phyloP scores from a whole-genome alignment of 164 flowering plant species.

The Nelumbo lutea region DNA sequence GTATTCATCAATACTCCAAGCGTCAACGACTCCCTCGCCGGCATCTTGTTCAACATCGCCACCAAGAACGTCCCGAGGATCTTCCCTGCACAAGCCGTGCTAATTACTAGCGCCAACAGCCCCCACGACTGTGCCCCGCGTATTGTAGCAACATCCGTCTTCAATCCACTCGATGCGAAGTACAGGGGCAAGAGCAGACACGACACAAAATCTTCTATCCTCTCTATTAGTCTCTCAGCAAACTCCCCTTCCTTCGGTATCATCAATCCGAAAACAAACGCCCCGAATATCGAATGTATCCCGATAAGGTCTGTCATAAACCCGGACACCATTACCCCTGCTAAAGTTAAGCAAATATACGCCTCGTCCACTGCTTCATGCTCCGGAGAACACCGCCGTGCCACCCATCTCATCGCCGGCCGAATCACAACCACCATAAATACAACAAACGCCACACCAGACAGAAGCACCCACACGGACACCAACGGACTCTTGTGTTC shows the following conservation, averaged over 20 bases:
- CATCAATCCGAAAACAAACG: conserved; percentile 40
- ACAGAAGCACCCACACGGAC: conserved; percentile 29
- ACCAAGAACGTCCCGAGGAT: conserved; percentile 49
- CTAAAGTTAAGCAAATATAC: conserved; percentile 39
- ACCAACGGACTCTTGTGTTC: conserved; percentile 20
- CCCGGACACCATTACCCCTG: conserved; percentile 37
- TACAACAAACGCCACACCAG: conserved; percentile 46
- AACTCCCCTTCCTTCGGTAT: conserved; percentile 39
- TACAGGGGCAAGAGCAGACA: conserved; percentile 40
- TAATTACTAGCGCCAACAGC: conserved; percentile 31
- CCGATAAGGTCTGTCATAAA: conserved; percentile 43
- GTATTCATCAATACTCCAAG: conserved; percentile 32
- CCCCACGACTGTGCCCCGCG: conserved; percentile 41
- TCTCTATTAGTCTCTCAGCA: conserved; percentile 28
- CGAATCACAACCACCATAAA: conserved; percentile 42
- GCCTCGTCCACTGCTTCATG: conserved; percentile 36
- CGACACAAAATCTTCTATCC: conserved; percentile 42
- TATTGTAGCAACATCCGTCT: conserved; percentile 36
- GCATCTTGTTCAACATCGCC: conserved; percentile 29
- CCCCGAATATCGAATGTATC: conserved; percentile 47
- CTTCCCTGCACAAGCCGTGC: conserved; percentile 49
- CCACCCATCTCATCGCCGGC: conserved; percentile 49
- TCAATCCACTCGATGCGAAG: conserved; percentile 46
- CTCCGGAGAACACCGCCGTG: conserved; percentile 34
- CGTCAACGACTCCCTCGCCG: conserved; percentile 26